phyloP scores from a whole-genome alignment of 2,329 filamentous ascomycete genomes.

The Intubia oerlemansii region DNA sequence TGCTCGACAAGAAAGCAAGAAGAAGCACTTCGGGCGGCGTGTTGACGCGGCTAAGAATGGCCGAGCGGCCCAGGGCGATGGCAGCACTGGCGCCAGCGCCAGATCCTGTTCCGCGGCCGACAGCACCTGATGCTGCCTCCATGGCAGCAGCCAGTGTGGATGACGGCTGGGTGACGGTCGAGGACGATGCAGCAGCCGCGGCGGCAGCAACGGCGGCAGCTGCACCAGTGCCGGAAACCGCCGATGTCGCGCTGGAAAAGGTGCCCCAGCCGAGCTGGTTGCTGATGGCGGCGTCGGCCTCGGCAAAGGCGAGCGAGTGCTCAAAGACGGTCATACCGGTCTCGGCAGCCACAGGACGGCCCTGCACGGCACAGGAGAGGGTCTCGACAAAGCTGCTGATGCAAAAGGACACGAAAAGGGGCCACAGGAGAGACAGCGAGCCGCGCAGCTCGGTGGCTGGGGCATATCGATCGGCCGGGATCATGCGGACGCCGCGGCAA shows the following conservation, averaged over 20 bases:
- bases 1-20: slow-evolving; percentile 68
- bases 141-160: no score
- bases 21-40: slow-evolving; percentile 76
- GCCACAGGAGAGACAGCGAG: slow-evolving; percentile 59
- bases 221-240: neutral
- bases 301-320: slow-evolving; percentile 85
- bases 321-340: slow-evolving; percentile 95
- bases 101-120: slow-evolving; percentile 6
- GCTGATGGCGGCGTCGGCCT: slow-evolving; percentile 74
- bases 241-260: slow-evolving; percentile 16
- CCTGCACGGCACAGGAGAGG: slow-evolving; percentile 70
- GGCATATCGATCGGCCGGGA: slow-evolving; percentile 29
- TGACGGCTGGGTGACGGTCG: slow-evolving; percentile 18
- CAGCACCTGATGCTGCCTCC: slow-evolving; percentile 8
- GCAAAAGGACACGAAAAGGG: slow-evolving; percentile 47
- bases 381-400: slow-evolving; percentile 79
- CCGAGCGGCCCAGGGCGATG: slow-evolving; percentile 34
- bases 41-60: slow-evolving; percentile 64
- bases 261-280: slow-evolving; percentile 55
- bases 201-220: slow-evolving; percentile 10
- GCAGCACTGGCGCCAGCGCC: slow-evolving; percentile 9
- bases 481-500: slow-evolving; percentile 58
- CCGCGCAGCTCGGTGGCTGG: slow-evolving; percentile 38
- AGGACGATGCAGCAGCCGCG: neutral
- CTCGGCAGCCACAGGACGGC: slow-evolving; percentile 58